phyloP scores from a whole-genome alignment of 2,329 filamentous ascomycete genomes.

The Phyllosticta paracitricarpa region DNA sequence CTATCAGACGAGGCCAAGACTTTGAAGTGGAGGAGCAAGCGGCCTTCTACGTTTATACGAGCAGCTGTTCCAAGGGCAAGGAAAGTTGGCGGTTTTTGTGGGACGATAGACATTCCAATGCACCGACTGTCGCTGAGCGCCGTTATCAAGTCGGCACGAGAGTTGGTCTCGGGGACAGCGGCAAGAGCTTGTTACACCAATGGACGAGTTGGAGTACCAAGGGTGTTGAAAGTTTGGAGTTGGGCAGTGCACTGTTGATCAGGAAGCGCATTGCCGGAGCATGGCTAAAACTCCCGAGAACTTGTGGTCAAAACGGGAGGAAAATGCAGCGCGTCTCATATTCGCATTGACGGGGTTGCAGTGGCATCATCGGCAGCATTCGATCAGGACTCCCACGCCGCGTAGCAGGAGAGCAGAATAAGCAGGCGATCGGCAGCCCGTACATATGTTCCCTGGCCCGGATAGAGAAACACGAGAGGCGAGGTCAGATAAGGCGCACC shows the following conservation, averaged over 20 bases:
- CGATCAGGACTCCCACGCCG: background rate
- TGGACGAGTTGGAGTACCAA: background rate
- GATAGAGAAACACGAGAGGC: background rate
- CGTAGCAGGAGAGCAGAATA: background rate
- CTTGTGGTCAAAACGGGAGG: background rate
- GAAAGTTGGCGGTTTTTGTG: background rate
- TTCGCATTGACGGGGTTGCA: background rate
- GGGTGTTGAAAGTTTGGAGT: background rate
- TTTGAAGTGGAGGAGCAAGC: background rate
- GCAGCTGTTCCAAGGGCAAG: background rate
- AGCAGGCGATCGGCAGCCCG: background rate
- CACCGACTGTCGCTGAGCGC: background rate
- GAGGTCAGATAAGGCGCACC: background rate
- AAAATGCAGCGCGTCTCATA: background rate
- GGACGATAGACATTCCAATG: background rate
- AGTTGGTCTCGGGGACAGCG: background rate
- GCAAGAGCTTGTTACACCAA: background rate
- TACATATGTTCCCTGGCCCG: background rate
- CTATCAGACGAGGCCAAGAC: background rate
- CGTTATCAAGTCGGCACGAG: background rate
- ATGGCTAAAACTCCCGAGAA: background rate
- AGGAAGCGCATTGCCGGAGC: background rate
- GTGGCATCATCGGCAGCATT: background rate
- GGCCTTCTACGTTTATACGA: background rate
- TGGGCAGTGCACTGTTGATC: background rate